Percentiles rank a stretch among this genome's conserved stretches.
Evolutionary conservation across 805 yeast species (phyloP).

Genomic region (Candida rishiriensis): DNA sequence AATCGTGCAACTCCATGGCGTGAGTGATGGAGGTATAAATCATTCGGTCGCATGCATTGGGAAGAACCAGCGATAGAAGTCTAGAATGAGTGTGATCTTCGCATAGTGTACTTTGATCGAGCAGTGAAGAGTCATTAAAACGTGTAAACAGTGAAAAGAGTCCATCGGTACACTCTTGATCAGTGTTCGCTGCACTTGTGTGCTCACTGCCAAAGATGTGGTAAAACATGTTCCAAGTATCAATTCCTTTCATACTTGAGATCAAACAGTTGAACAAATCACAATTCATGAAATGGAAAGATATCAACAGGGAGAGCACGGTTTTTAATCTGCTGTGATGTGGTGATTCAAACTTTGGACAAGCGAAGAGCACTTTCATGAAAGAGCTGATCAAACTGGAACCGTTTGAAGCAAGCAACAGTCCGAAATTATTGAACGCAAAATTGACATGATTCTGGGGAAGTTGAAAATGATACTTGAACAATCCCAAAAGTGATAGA

Average conservation of each 20-base stretch:
- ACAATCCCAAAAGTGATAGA: conserved; percentile 15
- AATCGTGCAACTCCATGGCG: conserved; percentile 3
- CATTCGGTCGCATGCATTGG: conserved; percentile 3
- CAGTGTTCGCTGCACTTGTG: not conserved
- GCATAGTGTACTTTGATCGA: conserved; percentile 20
- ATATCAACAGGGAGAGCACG: conserved; percentile 14
- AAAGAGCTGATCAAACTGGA: conserved; percentile 10
- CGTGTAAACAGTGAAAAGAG: conserved; percentile 13
- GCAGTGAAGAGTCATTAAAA: conserved; percentile 14
- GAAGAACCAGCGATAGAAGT: conserved; percentile 7
- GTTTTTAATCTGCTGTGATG: conserved; percentile 19
- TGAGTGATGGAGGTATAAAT: conserved; percentile 6
- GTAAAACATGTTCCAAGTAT: conserved; percentile 8
- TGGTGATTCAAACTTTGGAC: conserved; percentile 13
- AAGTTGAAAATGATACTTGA: conserved; percentile 26
- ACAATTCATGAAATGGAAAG: conserved; percentile 19
- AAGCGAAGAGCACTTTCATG: conserved; percentile 7
- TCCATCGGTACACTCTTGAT: conserved; percentile 5
- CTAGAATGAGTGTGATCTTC: conserved; percentile 11
- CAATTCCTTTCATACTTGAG: conserved; percentile 4
- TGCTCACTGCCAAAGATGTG: conserved; percentile 4
- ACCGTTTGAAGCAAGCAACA: conserved; percentile 10
- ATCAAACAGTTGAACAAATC: conserved; percentile 14
- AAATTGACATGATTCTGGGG: conserved; percentile 19
- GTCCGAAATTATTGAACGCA: conserved; percentile 25